Conservation (phyloP, 2,329 filamentous ascomycete genomes). For the Phaeosphaeria sp. region DNA sequence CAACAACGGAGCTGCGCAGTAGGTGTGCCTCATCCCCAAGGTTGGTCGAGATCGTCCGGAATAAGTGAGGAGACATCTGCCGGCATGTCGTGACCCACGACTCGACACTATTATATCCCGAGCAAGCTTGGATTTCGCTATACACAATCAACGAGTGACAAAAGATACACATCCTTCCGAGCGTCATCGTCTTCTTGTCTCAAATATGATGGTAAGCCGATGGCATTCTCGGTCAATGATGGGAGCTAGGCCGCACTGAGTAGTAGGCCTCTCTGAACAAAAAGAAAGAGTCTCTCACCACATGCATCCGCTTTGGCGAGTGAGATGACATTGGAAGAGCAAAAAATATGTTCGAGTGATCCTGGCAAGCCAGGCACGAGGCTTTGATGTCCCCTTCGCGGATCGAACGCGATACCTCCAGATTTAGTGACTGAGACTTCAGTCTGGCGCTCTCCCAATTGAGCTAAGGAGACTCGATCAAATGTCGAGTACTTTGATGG, state of each 20-base stretch:
- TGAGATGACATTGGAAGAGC: too few relatives aligned
- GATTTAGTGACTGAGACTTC: constrained; percentile 14
- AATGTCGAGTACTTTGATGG: constrained; percentile 2
- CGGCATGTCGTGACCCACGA: background rate
- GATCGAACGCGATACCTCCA: constrained; percentile 13
- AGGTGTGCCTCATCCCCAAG: background rate
- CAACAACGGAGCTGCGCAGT: background rate
- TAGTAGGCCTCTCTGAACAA: too few relatives aligned
- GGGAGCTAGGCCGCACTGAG: too few relatives aligned
- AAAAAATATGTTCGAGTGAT: constrained; percentile 5
- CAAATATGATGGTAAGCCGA: too few relatives aligned
- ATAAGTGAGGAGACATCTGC: background rate
- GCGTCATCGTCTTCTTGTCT: too few relatives aligned
- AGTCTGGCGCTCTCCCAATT: constrained; percentile 15
- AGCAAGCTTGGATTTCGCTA: background rate
- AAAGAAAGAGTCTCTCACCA: too few relatives aligned
- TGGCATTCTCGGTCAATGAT: too few relatives aligned
- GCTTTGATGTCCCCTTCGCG: constrained; percentile 8
- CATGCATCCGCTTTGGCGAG: too few relatives aligned
- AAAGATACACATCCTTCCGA: background rate
- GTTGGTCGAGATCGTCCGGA: background rate
- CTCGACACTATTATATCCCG: background rate
- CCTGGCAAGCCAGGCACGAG: constrained; percentile 6
- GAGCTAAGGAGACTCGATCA: constrained; percentile 9
- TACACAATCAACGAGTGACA: background rate